Conservation (phyloP, 345 rosid genomes). For the Psidium guajava region DNA sequence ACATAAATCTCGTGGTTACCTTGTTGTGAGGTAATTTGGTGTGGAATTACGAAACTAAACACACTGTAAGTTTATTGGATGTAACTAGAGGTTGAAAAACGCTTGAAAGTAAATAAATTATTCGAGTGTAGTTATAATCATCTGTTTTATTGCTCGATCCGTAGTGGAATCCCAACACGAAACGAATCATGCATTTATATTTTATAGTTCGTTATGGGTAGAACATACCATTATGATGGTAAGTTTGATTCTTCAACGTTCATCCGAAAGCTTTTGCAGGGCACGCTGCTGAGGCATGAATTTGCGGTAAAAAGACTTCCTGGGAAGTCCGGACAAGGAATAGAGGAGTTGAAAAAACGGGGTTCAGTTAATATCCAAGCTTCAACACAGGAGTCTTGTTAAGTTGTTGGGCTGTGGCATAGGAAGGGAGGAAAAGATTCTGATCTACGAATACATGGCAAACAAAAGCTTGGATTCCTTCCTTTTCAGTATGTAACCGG, state of each 20-base stretch:
- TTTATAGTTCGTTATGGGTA: too few species aligned
- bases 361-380: slow-evolving; percentile 13
- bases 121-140: too few species aligned
- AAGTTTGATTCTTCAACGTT: not conserved
- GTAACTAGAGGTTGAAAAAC: too few species aligned
- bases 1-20: too few species aligned
- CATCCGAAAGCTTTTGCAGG: not conserved
- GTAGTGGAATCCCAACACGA: too few species aligned
- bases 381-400: slow-evolving; percentile 17
- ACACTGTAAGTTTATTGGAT: too few species aligned
- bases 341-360: slow-evolving; percentile 14
- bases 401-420: slow-evolving; percentile 15
- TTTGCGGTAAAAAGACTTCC: slow-evolving; percentile 14
- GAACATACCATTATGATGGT: too few species aligned
- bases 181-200: too few species aligned
- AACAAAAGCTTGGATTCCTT: slow-evolving; percentile 16
- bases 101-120: too few species aligned
- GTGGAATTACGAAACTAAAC: too few species aligned
- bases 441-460: slow-evolving; percentile 14
- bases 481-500: slow-evolving; percentile 5
- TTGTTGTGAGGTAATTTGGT: too few species aligned
- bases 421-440: slow-evolving; percentile 5
- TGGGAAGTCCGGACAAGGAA: slow-evolving; percentile 10
- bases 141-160: too few species aligned
- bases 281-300: not conserved